Conservation (phyloP, 305 asterid species). For the Fraxinus ornus region DNA sequence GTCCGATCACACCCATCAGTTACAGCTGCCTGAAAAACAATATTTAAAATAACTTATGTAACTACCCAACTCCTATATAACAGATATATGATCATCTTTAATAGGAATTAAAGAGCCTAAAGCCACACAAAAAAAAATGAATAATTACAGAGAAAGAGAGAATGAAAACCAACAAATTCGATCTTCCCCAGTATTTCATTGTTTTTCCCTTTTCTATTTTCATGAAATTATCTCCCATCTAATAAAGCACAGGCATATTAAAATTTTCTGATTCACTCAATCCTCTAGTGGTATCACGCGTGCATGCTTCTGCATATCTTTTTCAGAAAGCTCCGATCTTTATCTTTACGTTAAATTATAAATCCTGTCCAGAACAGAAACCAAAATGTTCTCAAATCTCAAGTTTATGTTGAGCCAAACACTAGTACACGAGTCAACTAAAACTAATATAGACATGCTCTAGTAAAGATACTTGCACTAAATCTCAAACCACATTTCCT, state of each 20-base stretch:
- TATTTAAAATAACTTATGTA: not conserved
- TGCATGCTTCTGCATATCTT: not conserved
- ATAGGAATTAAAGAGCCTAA: conserved; percentile 1
- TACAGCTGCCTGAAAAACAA: conserved; percentile 66
- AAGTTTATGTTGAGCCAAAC: not conserved
- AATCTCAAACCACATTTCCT: not conserved
- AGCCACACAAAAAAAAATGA: not conserved
- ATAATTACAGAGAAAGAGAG: not conserved
- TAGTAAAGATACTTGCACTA: not conserved
- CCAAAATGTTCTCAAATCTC: not conserved
- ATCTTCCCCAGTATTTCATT: conserved; percentile 1
- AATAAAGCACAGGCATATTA: not conserved
- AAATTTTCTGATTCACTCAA: not conserved
- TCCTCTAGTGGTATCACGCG: not conserved
- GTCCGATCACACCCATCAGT: conserved; percentile 76
- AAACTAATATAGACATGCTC: not conserved
- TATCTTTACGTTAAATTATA: not conserved
- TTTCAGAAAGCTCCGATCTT: not conserved
- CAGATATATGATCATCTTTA: not conserved
- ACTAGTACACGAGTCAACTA: not conserved
- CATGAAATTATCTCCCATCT: conserved; percentile 5
- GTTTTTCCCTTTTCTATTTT: not conserved
- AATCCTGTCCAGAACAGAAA: not conserved
- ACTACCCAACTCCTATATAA: not conserved
- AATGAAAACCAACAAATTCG: not conserved